Percentiles rank a stretch among this genome's conserved stretches.
Conservation (phyloP, 495 filamentous ascomycete species). For the Rusavskia elegans region DNA sequence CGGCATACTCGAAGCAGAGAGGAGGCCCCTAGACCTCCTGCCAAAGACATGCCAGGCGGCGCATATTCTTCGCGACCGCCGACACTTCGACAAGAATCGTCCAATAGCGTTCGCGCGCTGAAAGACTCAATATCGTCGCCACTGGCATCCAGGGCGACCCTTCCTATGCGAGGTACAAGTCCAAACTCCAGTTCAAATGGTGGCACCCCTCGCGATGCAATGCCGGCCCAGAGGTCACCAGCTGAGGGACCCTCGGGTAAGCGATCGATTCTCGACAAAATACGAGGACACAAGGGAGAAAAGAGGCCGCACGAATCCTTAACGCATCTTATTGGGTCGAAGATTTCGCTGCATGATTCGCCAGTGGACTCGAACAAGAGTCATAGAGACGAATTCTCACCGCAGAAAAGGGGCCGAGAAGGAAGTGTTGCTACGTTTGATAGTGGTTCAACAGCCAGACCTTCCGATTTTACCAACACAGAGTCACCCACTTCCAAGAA, state of each 20-base stretch:
- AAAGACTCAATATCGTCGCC: constrained; percentile 28
- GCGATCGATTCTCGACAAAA: constrained; percentile 47
- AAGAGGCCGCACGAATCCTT: constrained; percentile 24
- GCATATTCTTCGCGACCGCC: constrained; percentile 37
- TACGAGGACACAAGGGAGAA: constrained; percentile 45
- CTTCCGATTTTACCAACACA: constrained; percentile 11
- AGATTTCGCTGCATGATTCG: constrained; percentile 31
- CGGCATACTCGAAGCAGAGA: constrained; percentile 55
- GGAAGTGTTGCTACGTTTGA: constrained; percentile 21
- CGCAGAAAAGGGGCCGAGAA: constrained; percentile 24
- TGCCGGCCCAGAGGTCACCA: constrained; percentile 43
- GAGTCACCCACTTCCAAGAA: constrained; percentile 13
- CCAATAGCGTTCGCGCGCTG: constrained; percentile 31
- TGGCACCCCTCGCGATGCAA: constrained; percentile 27
- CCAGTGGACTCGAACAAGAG: constrained; percentile 25
- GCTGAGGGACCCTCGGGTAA: constrained; percentile 37
- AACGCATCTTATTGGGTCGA: constrained; percentile 38
- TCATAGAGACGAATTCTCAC: constrained; percentile 34
- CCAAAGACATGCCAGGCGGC: constrained; percentile 25
- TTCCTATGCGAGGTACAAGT: constrained; percentile 48
- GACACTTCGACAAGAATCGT: constrained; percentile 55
- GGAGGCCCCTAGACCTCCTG: constrained; percentile 38
- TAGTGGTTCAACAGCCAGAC: constrained; percentile 12
- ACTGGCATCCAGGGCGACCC: constrained; percentile 31
- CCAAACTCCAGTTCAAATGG: constrained; percentile 59